Evolutionary conservation across 108 stramenopile genomes (phyloP), one percentile per base, ranked within the genome.

Genomic region (Skeletonema tropicum): DNA sequence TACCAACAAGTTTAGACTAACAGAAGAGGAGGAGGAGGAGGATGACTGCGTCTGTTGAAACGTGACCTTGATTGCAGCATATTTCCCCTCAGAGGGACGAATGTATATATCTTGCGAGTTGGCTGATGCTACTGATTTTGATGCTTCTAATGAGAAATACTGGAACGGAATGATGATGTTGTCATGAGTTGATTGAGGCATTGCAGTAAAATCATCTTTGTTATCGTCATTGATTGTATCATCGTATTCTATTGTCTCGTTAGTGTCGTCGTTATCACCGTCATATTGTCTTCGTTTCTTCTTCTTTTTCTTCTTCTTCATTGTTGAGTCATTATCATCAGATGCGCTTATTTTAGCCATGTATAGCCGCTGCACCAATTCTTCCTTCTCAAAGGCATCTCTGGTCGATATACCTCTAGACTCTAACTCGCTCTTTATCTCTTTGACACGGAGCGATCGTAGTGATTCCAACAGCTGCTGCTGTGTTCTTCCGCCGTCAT

Each of bases 361-460:
- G 62, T 68, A 79, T 15, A 92, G 58, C 41, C 93, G 65, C 75
- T 83, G 76, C 21, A 94, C 90, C 6, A 94, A 78, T 39, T 91
- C 89, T 49, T 94, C 89, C 77, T 94, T 94, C 59, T 94, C 93
- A 57, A 94, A 90, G 1, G 78, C 80, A 74, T 87, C 87, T 13
- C 36, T 48, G 3, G 87, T 83, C 7, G 86, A 80, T 32, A 89
- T 75, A 12, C 69, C 64, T 7, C 75, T 21, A 13, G 76, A 58
- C 21, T 73, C 57, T 25, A 94, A 79, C 57, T 94, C 86, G 21
- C 57, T 58, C 62, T 94, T 94, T n/a, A 94, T 64, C 64, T 90
- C 89, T 60, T 70, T 82, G 5, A 85, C 87, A 21, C 82, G 71
- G 80, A 88, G 86, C 8, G 85, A 79, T 7, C 82, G 68, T 0